phyloP scores from a whole-genome alignment of 2,329 filamentous ascomycete species.

The Simplicillium aogashimaense region DNA sequence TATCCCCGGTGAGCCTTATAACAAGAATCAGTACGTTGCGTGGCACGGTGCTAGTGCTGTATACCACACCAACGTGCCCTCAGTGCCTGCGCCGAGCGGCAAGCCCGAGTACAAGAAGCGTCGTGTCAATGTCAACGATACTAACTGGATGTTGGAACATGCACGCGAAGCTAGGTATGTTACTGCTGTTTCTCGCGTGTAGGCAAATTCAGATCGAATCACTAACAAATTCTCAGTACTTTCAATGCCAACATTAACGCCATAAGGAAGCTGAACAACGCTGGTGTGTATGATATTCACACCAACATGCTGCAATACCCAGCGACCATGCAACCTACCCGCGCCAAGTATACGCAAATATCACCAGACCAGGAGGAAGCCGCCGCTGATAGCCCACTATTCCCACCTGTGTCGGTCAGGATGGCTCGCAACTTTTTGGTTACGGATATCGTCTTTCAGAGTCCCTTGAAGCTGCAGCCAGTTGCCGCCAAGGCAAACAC shows the following conservation, averaged over 20 bases:
- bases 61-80: conserved; percentile 75
- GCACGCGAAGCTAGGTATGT: conserved; percentile 76
- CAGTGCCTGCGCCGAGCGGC: conserved; percentile 63
- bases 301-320: conserved; percentile 90
- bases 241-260: conserved; percentile 72
- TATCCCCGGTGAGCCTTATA: conserved; percentile 76
- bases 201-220: neutral
- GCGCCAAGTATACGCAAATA: conserved; percentile 71
- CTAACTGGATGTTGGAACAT: conserved; percentile 96
- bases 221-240: too few relatives aligned
- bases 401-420: conserved; percentile 36
- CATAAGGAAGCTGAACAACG: conserved; percentile 57
- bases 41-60: conserved; percentile 97
- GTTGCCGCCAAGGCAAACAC: conserved; percentile 32
- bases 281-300: conserved; percentile 85
- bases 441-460: conserved; percentile 44
- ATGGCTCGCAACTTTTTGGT: conserved; percentile 47
- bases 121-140: conserved; percentile 79
- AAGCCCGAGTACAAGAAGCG: conserved; percentile 77
- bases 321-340: conserved; percentile 78
- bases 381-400: conserved; percentile 22
- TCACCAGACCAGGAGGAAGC: conserved; percentile 27
- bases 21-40: conserved; percentile 97
- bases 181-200: neutral
- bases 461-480: conserved; percentile 35